phyloP scores from a whole-genome alignment of 176 grass and related monocot species.

The Rhynchospora pubera region DNA sequence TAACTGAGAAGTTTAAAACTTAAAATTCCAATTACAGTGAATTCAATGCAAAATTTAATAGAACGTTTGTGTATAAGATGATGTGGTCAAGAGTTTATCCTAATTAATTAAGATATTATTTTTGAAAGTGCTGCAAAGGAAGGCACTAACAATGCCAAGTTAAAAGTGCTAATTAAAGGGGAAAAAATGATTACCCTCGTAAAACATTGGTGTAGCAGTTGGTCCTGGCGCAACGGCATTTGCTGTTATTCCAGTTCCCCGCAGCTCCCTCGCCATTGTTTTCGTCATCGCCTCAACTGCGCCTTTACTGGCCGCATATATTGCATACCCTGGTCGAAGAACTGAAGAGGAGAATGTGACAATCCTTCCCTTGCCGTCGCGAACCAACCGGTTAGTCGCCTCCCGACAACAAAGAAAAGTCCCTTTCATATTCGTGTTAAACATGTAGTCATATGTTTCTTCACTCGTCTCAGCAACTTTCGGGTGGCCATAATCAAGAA shows the following conservation, averaged over 20 bases:
- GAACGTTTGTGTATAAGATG: background rate
- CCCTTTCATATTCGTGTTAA: slow-evolving; percentile 47
- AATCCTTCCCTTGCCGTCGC: slow-evolving; percentile 55
- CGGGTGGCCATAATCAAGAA: slow-evolving; percentile 41
- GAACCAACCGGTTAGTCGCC: slow-evolving; percentile 39
- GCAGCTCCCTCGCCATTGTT: slow-evolving; percentile 41
- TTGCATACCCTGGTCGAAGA: slow-evolving; percentile 27
- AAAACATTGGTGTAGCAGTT: slow-evolving; percentile 52
- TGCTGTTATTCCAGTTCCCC: slow-evolving; percentile 41
- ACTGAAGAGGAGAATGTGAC: slow-evolving; percentile 56
- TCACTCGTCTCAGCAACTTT: slow-evolving; percentile 27
- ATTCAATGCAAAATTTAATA: background rate
- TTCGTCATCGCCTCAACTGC: slow-evolving; percentile 50
- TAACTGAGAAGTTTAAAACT: background rate
- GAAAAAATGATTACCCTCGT: slow-evolving; percentile 10
- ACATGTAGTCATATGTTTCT: slow-evolving; percentile 34
- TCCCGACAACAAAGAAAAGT: slow-evolving; percentile 76
- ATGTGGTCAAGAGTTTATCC: background rate
- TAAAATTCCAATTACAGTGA: background rate
- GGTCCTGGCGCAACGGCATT: slow-evolving; percentile 48
- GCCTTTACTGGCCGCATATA: slow-evolving; percentile 44
- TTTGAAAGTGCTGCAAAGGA: background rate
- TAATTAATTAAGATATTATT: background rate
- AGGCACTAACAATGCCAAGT: background rate
- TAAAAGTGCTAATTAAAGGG: background rate